Evolutionary conservation across 352 stramenopile genomes (phyloP), one percentile per base, ranked within the genome.

Genomic region (Nothophytophthora sp.): DNA sequence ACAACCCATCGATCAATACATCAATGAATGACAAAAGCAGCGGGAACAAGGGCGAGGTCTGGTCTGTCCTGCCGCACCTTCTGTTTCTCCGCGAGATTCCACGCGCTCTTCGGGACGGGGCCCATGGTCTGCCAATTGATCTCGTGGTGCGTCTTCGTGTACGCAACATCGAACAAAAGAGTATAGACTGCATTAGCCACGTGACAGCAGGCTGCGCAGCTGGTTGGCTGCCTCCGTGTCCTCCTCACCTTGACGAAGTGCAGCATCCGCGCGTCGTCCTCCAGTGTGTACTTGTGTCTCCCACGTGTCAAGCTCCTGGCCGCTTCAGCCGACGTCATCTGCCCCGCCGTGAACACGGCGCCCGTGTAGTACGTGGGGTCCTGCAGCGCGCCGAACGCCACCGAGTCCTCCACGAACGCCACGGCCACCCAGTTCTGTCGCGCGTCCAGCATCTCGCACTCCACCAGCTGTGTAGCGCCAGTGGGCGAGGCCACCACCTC

Each of bases 241-340:
- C n/a, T n/a, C n/a, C n/a, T n/a, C 29, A 64, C 34, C 33, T 75
- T 50, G 12, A 74, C 30, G 32, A 73, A 87, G 28, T 63, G 40
- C 27, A 88, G 44, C 74, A 90, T 83, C 24, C 60, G 53, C 9
- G 63, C 79, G 27, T 82, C 55, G 4, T 87, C 75, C 23, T 67
- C 46, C 0, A 46, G 18, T 7, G 73, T 72, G 58, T 83, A 89
- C n/a, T 22, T 28, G 10, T 50, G 32, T 24, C 34, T 50, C 1
- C 45, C 50, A 7, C 44, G 39, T 22, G 28, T 53, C 6, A 34
- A 30, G 8, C 0, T 0, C 11, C 16, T n/a, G 24, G 12, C n/a
- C 5, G 42, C 20, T n/a, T n/a, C n/a, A n/a, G n/a, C n/a, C n/a
- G n/a, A n/a, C n/a, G n/a, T n/a, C n/a, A n/a, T n/a, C 32, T 20